phyloP scores from a whole-genome alignment of 1,284 basidiomycete genomes.

The Stereum hirsutum region DNA sequence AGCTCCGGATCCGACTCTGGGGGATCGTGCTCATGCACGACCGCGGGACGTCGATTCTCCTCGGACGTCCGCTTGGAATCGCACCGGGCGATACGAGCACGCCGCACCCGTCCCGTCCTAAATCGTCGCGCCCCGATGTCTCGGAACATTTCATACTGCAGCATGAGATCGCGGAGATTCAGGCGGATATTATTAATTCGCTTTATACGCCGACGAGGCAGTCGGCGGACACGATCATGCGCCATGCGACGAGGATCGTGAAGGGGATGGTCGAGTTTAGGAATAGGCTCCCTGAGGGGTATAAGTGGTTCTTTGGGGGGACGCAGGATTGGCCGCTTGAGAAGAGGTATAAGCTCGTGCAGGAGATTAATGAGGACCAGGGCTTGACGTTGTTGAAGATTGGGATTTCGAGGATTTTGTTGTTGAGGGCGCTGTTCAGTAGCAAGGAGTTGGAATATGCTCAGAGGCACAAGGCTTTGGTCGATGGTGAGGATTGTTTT shows the following conservation, averaged over 20 bases:
- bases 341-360: slow-evolving; percentile 52
- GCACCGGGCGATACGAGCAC: slow-evolving; percentile 71
- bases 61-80: slow-evolving; percentile 76
- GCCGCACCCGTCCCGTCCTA: slow-evolving; percentile 48
- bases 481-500: slow-evolving; percentile 49
- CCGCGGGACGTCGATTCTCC: slow-evolving; percentile 73
- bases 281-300: slow-evolving; percentile 54
- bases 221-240: slow-evolving; percentile 57
- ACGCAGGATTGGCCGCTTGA: slow-evolving; percentile 64
- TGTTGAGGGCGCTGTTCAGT: slow-evolving; percentile 68
- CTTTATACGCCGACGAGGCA: slow-evolving; percentile 66
- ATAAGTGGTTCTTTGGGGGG: slow-evolving; percentile 63
- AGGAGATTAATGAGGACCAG: slow-evolving; percentile 66
- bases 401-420: slow-evolving; percentile 67
- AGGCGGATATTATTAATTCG: slow-evolving; percentile 78
- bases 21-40: slow-evolving; percentile 75
- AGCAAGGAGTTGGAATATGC: slow-evolving; percentile 56
- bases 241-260: slow-evolving; percentile 67
- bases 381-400: slow-evolving; percentile 74
- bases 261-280: slow-evolving; percentile 64
- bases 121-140: slow-evolving; percentile 31
- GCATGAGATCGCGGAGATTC: slow-evolving; percentile 65
- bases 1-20: slow-evolving; percentile 72
- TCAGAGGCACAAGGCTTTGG: slow-evolving; percentile 56
- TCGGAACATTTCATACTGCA: slow-evolving; percentile 69